Evolutionary conservation across 257 asterid species (phyloP), one percentile per base, ranked within the genome.

Genomic region (Craterostigma plantagineum): DNA sequence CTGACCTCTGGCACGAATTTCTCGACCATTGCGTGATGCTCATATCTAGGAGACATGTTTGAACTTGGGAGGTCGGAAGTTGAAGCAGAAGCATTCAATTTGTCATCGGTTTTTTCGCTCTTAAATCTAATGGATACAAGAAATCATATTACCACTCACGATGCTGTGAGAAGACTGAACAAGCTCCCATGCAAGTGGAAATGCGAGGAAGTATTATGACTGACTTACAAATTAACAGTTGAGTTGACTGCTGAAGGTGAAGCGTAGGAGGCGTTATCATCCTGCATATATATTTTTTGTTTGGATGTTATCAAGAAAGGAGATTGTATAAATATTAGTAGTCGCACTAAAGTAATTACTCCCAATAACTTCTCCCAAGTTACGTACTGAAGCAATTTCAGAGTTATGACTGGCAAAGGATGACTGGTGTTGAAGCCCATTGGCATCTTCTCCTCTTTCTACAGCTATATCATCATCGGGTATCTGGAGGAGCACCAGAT

Each of bases 331-430:
- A 34, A 39, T 7, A 27, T n/a, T 14, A 33, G 18, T 33, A 23
- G 30, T 23, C 30, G 6, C 11, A 49, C 18, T 27, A 35, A 51
- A 39, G 4, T 23, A 23, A n/a, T n/a, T n/a, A n/a, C n/a, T n/a
- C n/a, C n/a, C n/a, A n/a, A n/a, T n/a, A n/a, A n/a, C n/a, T 23
- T 2, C 30, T 23, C 30, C 30, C 30, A 23, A 52, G 37, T 57
- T 14, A 17, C 18, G 35, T 44, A 16, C 33, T 14, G 35, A 44
- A 47, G 84, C 71, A 53, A 65, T 64, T 47, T 75, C 86, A 48
- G 95, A 79, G 63, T 58, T 53, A 59, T 69, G 82, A 63, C 90
- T 76, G 33, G 73, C 67, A 71, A 67, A 79, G 37, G 90, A 79
- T 33, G 36, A 57, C 64, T 79, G 93, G 38, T 61, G 79, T 45